Percentiles rank a stretch among this genome's conserved stretches.
Evolutionary conservation across 1,284 basidiomycete genomes (phyloP).

Genomic region (Pseudozyma sp.): DNA sequence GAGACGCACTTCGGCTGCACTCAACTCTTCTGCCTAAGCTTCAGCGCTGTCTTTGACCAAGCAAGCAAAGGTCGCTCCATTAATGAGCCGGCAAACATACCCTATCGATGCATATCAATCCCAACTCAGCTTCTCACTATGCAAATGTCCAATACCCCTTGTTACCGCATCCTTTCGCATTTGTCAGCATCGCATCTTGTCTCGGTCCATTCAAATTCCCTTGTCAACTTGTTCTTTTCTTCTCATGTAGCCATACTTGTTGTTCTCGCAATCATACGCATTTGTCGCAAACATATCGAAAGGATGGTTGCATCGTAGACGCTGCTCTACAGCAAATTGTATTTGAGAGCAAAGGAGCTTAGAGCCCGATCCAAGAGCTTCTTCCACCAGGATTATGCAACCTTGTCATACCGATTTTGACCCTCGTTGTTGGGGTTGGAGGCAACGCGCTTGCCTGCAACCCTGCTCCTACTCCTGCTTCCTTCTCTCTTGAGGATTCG

Average conservation of each 20-base stretch:
- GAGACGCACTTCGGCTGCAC: slow-evolving; percentile 42
- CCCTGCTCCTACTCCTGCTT: neutral
- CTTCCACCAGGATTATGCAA: slow-evolving; percentile 90
- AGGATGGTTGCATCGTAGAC: neutral
- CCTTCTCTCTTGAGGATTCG: too few species aligned
- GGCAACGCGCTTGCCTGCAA: slow-evolving; percentile 26
- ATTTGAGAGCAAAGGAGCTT: neutral
- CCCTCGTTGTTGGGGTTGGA: slow-evolving; percentile 48
- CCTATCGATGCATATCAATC: neutral
- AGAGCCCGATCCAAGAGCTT: slow-evolving; percentile 84
- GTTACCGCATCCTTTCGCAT: neutral
- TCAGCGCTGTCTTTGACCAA: too few species aligned
- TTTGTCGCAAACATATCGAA: neutral
- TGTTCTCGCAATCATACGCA: neutral
- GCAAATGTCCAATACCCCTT: neutral
- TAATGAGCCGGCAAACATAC: too few species aligned
- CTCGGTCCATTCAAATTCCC: neutral
- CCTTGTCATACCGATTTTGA: slow-evolving; percentile 92
- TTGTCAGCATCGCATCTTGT: slow-evolving; percentile 9
- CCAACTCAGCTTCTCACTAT: neutral
- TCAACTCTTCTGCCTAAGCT: slow-evolving; percentile 31
- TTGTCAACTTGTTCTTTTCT: neutral
- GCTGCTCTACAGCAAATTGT: neutral
- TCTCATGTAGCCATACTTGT: slow-evolving; percentile 12
- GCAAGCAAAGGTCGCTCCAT: too few species aligned